Evolutionary conservation across 2,329 filamentous ascomycete species (phyloP), one percentile per base, ranked within the genome.

Genomic region (Paradendryphiella salina): DNA sequence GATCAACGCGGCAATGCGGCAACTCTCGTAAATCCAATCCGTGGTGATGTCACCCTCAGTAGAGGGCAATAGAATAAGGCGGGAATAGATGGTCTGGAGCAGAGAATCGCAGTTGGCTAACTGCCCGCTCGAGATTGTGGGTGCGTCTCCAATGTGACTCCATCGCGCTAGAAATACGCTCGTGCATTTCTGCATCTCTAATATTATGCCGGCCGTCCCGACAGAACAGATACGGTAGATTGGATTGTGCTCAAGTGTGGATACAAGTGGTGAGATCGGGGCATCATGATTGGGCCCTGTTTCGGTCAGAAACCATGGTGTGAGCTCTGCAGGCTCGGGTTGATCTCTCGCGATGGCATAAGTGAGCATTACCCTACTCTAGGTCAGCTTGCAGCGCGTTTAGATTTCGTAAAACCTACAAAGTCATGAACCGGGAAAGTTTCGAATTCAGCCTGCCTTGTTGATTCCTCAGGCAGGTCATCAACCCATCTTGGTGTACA

Each of bases 11-110:
- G 70, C 64, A 5, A 73, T 52, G 14, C 68, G 69, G 35, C 64
- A 62, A 26, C 57, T 61, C 41, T 72, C 68, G 52, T 72, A 67
- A 7, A 65, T 46, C 66, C 67, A 71, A 46, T 71, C 67, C 3
- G 56, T 57, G 7, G 55, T 28, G 2, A 49, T 17, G 2, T 57
- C 42, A 7, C 51, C 35, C 11, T 60, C 53, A 1, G 54, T 46
- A 5, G 62, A 59, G 4, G 57, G 63, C 3, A 50, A 37, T 1
- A 35, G 43, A 9, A 64, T 41, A 14, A 70, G 53, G 2, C 59
- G 57, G 1, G 57, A 48, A 50, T 66, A 68, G 6, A 65, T 63
- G 29, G 65, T 57, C 21, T 68, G 61, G 50, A 66, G 53, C 35
- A 60, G 54, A 9, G 56, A 47, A n/a, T 67, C 63, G 46, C 50